Conservation (phyloP, 306 rosid genomes). For the Malus sylvestris region DNA sequence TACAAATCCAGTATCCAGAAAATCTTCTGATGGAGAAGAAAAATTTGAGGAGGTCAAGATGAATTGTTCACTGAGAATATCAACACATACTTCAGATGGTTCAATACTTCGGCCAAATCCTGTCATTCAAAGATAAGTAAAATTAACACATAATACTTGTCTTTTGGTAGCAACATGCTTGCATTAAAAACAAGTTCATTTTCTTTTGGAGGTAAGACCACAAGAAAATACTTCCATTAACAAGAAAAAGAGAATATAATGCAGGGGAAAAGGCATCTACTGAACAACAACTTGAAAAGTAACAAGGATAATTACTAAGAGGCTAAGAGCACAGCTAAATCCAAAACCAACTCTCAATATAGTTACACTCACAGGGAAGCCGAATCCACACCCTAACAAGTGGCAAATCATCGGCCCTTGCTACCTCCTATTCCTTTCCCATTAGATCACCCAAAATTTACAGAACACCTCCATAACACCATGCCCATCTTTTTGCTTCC, state of each 20-base stretch:
- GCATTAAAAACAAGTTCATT: neutral
- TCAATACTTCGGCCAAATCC: slow-evolving; percentile 35
- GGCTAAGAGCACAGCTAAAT: too few species aligned
- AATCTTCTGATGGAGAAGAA: slow-evolving; percentile 72
- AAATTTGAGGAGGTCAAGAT: slow-evolving; percentile 84
- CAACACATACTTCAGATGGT: slow-evolving; percentile 36
- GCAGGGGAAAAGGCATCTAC: neutral
- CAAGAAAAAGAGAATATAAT: neutral
- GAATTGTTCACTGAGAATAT: slow-evolving; percentile 63
- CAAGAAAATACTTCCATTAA: neutral
- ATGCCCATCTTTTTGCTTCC: too few species aligned
- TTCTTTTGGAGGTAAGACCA: neutral
- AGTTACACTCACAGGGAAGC: too few species aligned
- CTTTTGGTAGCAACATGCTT: neutral
- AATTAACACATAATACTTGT: neutral
- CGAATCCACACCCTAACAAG: too few species aligned
- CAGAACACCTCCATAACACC: too few species aligned
- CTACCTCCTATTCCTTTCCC: too few species aligned
- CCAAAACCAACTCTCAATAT: too few species aligned
- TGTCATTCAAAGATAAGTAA: slow-evolving; percentile 21
- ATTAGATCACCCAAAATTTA: too few species aligned
- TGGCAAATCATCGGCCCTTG: too few species aligned
- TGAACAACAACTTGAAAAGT: too few species aligned
- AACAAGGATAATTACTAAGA: too few species aligned
- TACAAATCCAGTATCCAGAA: slow-evolving; percentile 48